Evolutionary conservation across 257 asterid genomes (phyloP), one percentile per base, ranked within the genome.

Genomic region (Ilex asprella): DNA sequence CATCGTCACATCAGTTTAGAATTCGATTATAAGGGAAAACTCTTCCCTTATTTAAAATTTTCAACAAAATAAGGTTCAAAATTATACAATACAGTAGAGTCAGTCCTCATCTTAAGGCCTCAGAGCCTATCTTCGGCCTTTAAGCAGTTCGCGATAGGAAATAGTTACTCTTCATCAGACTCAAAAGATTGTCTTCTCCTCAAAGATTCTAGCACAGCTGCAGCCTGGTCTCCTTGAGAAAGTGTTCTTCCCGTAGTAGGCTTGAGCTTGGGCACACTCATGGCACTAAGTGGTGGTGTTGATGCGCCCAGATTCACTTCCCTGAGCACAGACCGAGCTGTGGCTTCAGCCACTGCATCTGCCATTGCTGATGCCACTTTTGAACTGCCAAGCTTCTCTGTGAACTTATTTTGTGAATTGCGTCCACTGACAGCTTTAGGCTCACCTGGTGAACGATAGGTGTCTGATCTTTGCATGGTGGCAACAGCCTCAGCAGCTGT

Each of bases 191-290:
- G 93, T 32, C 91, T 75, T 66, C 86, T 85, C 76, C 96, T 81
- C 65, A 92, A 56, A 60, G 97, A 92, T 55, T 83, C 88, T 3
- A 89, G 74, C 35, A 92, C 84, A 70, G 73, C 84, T 29, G 82
- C 73, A 7, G 86, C 75, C 79, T 63, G 74, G 8, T 77, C 79
- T 12, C 81, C 83, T 11, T 62, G 30, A 27, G 59, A 41, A 2
- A 41, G 58, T 1, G 65, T 14, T 58, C 41, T 64, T 61, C 62
- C 75, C 0, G 78, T 55, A 43, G 62, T 16, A 11, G 89, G 67
- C 82, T 84, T 92, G 31, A 92, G 89, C 78, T 81, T 89, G 0
- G 97, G 97, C 68, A 82, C 82, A 12, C 71, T 83, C 96, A 92
- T 85, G 15, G 83, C 84, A 54, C 91, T 78, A 2, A 89, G 87